These are phyloP conservation scores for Fusarium sororula DNA, from an alignment of 2,329 filamentous ascomycete species.

Conservation along the genomic window DNA sequence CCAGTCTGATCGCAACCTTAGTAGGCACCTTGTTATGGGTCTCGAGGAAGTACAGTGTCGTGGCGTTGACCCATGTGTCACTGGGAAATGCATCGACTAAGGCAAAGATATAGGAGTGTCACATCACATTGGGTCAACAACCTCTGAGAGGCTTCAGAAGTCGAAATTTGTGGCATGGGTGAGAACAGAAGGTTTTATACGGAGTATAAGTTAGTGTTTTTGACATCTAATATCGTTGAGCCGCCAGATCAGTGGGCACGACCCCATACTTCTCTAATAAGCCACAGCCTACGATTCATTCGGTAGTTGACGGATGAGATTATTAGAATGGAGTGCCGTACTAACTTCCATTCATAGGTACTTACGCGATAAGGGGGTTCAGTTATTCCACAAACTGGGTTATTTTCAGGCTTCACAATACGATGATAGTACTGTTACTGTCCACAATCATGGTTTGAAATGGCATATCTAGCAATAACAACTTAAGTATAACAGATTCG, in stretches of 20 bases:
- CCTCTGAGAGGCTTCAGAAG: neutral
- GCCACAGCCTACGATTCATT: neutral
- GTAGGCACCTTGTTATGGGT: neutral
- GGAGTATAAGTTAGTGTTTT: neutral
- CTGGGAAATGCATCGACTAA: neutral
- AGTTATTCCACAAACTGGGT: neutral
- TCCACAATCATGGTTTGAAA: neutral
- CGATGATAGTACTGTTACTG: neutral
- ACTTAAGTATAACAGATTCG: neutral
- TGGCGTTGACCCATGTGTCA: neutral
- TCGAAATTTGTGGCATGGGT: neutral
- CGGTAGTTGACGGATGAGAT: neutral
- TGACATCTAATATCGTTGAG: neutral
- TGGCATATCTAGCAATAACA: neutral
- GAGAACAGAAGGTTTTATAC: neutral
- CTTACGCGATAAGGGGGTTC: neutral
- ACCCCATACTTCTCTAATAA: neutral
- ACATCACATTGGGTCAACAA: neutral
- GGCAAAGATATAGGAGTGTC: conserved; percentile 5
- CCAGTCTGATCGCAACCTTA: neutral
- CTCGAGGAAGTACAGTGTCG: neutral
- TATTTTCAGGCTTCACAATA: neutral
- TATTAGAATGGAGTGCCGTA: neutral
- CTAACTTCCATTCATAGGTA: neutral
- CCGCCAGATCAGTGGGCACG: neutral